Evolutionary conservation across 2,329 filamentous ascomycete genomes (phyloP).

Genomic region (Ascocoryne sarcoides): DNA sequence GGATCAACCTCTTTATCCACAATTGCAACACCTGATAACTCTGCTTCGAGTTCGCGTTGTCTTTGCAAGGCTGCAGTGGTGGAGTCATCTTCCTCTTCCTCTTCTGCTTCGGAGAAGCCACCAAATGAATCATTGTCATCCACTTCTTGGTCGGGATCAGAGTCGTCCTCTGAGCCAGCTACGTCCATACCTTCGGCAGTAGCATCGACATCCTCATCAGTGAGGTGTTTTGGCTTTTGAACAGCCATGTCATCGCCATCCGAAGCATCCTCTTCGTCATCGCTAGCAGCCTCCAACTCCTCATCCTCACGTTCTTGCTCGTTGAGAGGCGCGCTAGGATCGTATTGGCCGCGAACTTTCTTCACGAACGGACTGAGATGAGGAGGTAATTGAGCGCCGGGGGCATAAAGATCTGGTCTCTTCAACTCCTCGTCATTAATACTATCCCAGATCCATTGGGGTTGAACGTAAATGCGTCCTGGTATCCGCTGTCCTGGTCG

Average conservation of each 20-base stretch:
- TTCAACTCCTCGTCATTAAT: constrained; percentile 87
- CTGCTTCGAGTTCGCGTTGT: constrained; percentile 87
- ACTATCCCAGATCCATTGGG: constrained; percentile 98
- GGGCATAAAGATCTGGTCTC: constrained; percentile 77
- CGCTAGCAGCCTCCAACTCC: constrained; percentile 60
- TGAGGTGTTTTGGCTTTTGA: constrained; percentile 34
- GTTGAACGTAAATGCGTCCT: constrained; percentile 88
- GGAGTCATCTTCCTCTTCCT: constrained; percentile 45
- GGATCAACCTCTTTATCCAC: constrained; percentile 42
- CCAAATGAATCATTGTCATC: constrained; percentile 24
- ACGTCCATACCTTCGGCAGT: constrained; percentile 28
- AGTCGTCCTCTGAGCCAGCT: constrained; percentile 26
- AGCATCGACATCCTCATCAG: constrained; percentile 23
- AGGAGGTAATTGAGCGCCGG: constrained; percentile 81
- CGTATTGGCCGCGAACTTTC: constrained; percentile 77
- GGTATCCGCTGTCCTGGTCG: constrained; percentile 65
- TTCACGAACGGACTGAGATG: constrained; percentile 96
- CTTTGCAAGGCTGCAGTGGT: constrained; percentile 58
- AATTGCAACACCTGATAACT: constrained; percentile 63
- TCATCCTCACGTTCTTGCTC: constrained; percentile 85
- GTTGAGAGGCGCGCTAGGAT: constrained; percentile 76
- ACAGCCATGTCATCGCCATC: constrained; percentile 36
- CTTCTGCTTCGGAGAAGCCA: constrained; percentile 31
- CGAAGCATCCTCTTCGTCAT: constrained; percentile 34
- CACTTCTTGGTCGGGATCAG: constrained; percentile 32